Conservation (phyloP, 371 early-diverging fungal genomes). For the Rhizopus sp. region DNA sequence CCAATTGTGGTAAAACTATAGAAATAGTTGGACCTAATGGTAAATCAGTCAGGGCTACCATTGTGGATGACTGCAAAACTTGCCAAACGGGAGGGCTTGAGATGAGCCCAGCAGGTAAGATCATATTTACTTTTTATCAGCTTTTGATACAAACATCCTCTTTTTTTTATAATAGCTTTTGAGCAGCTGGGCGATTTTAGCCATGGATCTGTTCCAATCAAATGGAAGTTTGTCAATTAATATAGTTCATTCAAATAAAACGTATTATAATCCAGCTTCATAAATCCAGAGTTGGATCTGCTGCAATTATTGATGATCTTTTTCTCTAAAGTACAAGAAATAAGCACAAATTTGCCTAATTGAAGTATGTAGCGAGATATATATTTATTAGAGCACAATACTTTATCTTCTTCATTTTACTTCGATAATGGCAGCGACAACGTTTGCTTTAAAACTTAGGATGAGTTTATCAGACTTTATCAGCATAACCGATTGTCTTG, state of each 20-base stretch:
- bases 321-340: background rate
- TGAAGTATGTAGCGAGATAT: no score
- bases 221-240: conserved; percentile 28
- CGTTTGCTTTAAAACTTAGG: no score
- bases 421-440: no score
- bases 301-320: background rate
- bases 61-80: conserved; percentile 52
- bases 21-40: conserved; percentile 47
- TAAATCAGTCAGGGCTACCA: conserved; percentile 30
- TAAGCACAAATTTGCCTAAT: no score
- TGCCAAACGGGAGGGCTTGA: conserved; percentile 34
- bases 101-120: conserved; percentile 40
- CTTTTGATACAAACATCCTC: background rate
- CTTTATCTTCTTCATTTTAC: no score
- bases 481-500: no score
- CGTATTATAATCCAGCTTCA: background rate
- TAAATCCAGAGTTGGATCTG: background rate
- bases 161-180: conserved; percentile 22
- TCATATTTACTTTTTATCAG: background rate
- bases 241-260: background rate
- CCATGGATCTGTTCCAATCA: conserved; percentile 28
- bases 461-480: no score
- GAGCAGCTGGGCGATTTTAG: conserved; percentile 38
- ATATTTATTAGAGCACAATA: no score
- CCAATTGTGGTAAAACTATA: conserved; percentile 50